These are phyloP conservation scores for Aspergillus bertholletiae DNA, from an alignment of 495 filamentous ascomycete species.

Conservation along the genomic window DNA sequence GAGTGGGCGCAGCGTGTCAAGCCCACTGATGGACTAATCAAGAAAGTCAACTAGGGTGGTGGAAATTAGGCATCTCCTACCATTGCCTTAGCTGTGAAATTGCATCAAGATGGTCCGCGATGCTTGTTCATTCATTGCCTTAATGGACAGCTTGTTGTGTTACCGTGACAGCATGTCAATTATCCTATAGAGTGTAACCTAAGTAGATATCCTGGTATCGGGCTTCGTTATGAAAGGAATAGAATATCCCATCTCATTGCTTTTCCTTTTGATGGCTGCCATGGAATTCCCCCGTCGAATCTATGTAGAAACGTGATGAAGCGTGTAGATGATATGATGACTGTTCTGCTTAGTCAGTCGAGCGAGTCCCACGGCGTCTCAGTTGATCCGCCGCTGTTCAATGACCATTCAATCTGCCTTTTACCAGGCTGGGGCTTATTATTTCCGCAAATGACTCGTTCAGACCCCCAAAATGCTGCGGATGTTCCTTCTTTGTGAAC, in stretches of 20 bases:
- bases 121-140: conserved; percentile 4
- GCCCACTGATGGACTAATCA: conserved; percentile 57
- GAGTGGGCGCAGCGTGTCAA: conserved; percentile 75
- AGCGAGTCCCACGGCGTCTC: not conserved
- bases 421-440: no score
- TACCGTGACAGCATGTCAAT: not conserved
- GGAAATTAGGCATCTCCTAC: conserved; percentile 1
- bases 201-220: conserved; percentile 1
- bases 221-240: not conserved
- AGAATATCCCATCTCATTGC: not conserved
- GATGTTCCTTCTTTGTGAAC: conserved; percentile 18
- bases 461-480: conserved; percentile 35
- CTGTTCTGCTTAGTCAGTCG: not conserved
- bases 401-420: no score
- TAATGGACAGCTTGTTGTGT: not conserved
- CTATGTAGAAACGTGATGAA: not conserved
- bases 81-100: not conserved
- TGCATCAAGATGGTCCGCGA: conserved; percentile 17
- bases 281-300: not conserved
- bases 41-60: conserved; percentile 36
- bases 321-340: no score
- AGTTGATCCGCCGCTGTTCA: not conserved
- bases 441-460: not conserved
- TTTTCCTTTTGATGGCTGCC: not conserved
- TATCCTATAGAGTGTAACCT: conserved; percentile 4